phyloP scores from a whole-genome alignment of 305 asterid species.

The Fraxinus velutina region DNA sequence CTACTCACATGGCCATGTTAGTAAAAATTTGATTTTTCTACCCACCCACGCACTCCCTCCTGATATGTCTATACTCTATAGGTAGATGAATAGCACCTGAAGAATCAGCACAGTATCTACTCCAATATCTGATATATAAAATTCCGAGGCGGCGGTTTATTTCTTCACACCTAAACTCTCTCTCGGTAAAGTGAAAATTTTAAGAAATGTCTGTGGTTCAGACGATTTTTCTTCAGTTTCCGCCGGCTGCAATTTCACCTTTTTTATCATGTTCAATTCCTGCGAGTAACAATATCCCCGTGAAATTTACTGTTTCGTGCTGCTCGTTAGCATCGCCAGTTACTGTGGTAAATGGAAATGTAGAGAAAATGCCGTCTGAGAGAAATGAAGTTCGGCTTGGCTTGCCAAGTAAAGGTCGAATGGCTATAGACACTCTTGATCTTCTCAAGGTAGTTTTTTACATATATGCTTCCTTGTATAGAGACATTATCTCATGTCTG shows the following conservation, averaged over 20 bases:
- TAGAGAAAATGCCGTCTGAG: conserved; percentile 21
- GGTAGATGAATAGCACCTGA: neutral
- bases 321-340: conserved; percentile 28
- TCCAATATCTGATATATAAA: neutral
- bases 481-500: neutral
- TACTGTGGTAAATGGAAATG: conserved; percentile 36
- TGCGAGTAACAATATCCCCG: conserved; percentile 14
- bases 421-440: conserved; percentile 57
- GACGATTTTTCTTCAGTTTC: neutral
- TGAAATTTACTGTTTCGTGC: conserved; percentile 31
- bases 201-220: neutral
- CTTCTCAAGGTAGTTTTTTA: conserved; percentile 44
- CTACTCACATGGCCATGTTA: no score
- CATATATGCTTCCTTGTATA: neutral
- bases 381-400: conserved; percentile 50
- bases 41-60: no score
- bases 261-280: neutral
- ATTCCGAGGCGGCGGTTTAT: neutral
- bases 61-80: no score
- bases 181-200: neutral
- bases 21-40: no score
- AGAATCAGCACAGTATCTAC: neutral
- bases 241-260: neutral
- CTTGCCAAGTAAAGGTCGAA: conserved; percentile 66
- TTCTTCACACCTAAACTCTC: neutral